Evolutionary conservation across 1,139 yeast species (phyloP).

Genomic region (Yamadazyma siamensis): DNA sequence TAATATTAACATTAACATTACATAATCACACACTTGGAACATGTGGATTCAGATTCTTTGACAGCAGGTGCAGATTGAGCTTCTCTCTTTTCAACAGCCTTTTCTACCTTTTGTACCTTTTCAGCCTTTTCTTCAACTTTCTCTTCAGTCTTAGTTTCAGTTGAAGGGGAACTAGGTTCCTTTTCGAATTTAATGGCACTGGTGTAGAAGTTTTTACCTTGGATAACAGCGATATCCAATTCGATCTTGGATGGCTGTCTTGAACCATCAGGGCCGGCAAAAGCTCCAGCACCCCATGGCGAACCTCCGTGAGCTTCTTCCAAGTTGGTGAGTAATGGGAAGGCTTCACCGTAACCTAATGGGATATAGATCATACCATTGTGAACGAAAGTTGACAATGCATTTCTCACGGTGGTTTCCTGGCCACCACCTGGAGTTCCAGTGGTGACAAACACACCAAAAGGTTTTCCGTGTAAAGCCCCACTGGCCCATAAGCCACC

Average conservation of each 20-base stretch:
- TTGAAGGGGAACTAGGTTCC: slow-evolving; percentile 7
- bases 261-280: slow-evolving; percentile 36
- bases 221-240: slow-evolving; percentile 29
- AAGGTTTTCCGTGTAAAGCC: slow-evolving; percentile 46
- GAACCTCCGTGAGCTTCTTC: slow-evolving; percentile 38
- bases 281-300: slow-evolving; percentile 43
- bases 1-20: slow-evolving; percentile 8
- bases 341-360: slow-evolving; percentile 41
- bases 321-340: slow-evolving; percentile 25
- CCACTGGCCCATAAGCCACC: slow-evolving; percentile 54
- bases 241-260: slow-evolving; percentile 33
- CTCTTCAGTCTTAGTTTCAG: slow-evolving; percentile 8
- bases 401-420: slow-evolving; percentile 38
- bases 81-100: slow-evolving; percentile 11
- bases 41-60: slow-evolving; percentile 20
- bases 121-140: slow-evolving; percentile 3
- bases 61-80: slow-evolving; percentile 20
- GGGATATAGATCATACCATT: slow-evolving; percentile 53
- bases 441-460: slow-evolving; percentile 44
- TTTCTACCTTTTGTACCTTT: slow-evolving; percentile 1
- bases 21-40: slow-evolving; percentile 28
- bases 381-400: slow-evolving; percentile 39
- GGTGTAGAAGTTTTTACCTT: slow-evolving; percentile 33
- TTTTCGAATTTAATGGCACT: slow-evolving; percentile 11
- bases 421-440: slow-evolving; percentile 48